Conservation (phyloP, 164 flowering plant genomes). For the Akebia trifoliata region DNA sequence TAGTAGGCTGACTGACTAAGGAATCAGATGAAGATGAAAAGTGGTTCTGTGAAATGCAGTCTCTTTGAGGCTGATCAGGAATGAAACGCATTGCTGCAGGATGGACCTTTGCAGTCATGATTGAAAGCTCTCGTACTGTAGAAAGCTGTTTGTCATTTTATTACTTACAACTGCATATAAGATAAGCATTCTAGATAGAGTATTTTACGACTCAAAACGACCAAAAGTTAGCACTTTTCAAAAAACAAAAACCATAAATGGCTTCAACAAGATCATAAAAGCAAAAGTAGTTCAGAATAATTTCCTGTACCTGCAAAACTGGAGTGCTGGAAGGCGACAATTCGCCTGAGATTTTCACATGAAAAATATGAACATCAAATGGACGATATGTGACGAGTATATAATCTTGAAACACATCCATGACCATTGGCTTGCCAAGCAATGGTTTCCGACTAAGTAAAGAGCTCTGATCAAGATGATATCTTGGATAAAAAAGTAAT, state of each 20-base stretch:
- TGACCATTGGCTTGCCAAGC: slow-evolving; percentile 87
- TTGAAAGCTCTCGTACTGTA: slow-evolving; percentile 99
- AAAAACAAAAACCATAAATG: slow-evolving; percentile 5
- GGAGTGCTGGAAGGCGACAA: slow-evolving; percentile 75
- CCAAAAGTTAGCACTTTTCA: neutral
- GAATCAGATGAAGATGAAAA: slow-evolving; percentile 34
- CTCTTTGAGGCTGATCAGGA: slow-evolving; percentile 67
- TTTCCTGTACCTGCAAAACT: slow-evolving; percentile 65
- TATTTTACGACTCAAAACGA: slow-evolving; percentile 6
- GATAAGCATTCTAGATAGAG: slow-evolving; percentile 20
- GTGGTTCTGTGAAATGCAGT: slow-evolving; percentile 25
- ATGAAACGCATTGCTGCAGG: slow-evolving; percentile 95
- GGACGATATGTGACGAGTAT: slow-evolving; percentile 91
- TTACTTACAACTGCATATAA: slow-evolving; percentile 70
- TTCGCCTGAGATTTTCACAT: slow-evolving; percentile 70
- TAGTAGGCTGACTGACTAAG: slow-evolving; percentile 53
- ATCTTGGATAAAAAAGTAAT: slow-evolving; percentile 93
- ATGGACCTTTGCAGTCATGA: slow-evolving; percentile 95
- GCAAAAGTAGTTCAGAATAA: slow-evolving; percentile 9
- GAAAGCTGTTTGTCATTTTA: slow-evolving; percentile 99
- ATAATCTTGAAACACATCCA: slow-evolving; percentile 92
- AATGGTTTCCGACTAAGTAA: slow-evolving; percentile 74
- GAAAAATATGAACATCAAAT: slow-evolving; percentile 88
- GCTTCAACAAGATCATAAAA: neutral
- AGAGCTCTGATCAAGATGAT: slow-evolving; percentile 96